Evolutionary conservation across 2,329 filamentous ascomycete species (phyloP), one percentile per base, ranked within the genome.

Genomic region (Diaporthe ilicicola): DNA sequence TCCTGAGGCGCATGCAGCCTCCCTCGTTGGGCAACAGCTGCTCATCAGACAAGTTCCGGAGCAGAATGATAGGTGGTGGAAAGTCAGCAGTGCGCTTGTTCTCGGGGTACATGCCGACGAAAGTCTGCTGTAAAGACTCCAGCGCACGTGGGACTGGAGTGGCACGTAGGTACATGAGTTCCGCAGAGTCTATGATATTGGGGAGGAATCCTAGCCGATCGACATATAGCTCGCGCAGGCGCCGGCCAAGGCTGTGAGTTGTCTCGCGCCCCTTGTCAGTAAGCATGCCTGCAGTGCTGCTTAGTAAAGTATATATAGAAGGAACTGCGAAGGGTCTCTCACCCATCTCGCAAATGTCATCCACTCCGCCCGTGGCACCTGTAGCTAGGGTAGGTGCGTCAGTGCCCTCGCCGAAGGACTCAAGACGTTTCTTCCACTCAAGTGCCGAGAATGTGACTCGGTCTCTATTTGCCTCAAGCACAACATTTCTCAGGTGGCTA

Each of bases 21-120:
- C 86, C 84, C 75, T 94, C 92, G 79, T 95, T 96, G 24, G 93
- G 93, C 79, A 92, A 94, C 1, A 95, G 86, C 0, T 92, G 95
- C 83, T 96, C 93, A 76, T 95, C 92, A 54, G 85, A 86, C 5
- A 88, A 85, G 4, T 88, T 84, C 48, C 93, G 87, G 12, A 87
- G 88, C 64, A 94, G 82, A 74, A 94, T 92, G 7, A 90, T 90
- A 0, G 91, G 88, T 0, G 89, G 84, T 0, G 88, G 85, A 72
- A 93, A 89, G 67, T 77, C 70, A 61, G 77, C 76, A 24, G 73
- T 65, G 3, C 86, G 84, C 12, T 83, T 77, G 34, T 80, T 77
- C 0, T 83, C 77, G 0, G 93, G 93, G 77, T 95, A 96, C 78
- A 96, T 87, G 32, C 92, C 93, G 76, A 87, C 86, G 77, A 95